phyloP scores from a whole-genome alignment of 2,329 filamentous ascomycete genomes.

The Ophiosphaerella narmari region DNA sequence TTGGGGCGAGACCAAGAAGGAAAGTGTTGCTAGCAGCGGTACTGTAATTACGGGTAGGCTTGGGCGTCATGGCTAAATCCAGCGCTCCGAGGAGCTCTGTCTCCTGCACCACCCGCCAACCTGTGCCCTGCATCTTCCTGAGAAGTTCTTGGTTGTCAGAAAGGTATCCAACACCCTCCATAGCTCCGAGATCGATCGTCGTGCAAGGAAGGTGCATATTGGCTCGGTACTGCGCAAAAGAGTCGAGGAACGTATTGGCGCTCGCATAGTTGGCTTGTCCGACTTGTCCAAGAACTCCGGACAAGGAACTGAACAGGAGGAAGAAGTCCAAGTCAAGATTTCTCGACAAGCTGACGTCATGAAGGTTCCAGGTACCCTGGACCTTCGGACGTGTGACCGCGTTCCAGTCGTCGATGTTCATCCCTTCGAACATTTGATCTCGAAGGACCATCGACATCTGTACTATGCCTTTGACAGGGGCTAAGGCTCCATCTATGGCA shows the following conservation, averaged over 20 bases:
- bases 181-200: neutral
- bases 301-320: constrained; percentile 34
- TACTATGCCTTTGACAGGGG: constrained; percentile 16
- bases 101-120: too few relatives aligned
- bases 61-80: too few relatives aligned
- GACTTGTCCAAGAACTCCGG: constrained; percentile 27
- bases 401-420: neutral
- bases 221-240: constrained; percentile 24
- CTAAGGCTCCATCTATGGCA: neutral
- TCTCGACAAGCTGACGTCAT: too few relatives aligned
- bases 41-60: too few relatives aligned
- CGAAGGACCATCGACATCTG: constrained; percentile 9
- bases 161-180: too few relatives aligned
- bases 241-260: constrained; percentile 47
- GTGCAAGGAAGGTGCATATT: constrained; percentile 42
- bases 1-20: too few relatives aligned
- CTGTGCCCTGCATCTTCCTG: too few relatives aligned
- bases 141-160: too few relatives aligned
- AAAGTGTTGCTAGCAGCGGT: too few relatives aligned
- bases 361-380: constrained; percentile 21
- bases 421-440: neutral
- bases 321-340: constrained; percentile 31
- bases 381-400: constrained; percentile 22
- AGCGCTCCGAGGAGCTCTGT: too few relatives aligned
- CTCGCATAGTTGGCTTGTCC: constrained; percentile 55